These are phyloP conservation scores for Claviceps spartinae DNA, from an alignment of 2,329 filamentous ascomycete genomes.

Conservation along the genomic window DNA sequence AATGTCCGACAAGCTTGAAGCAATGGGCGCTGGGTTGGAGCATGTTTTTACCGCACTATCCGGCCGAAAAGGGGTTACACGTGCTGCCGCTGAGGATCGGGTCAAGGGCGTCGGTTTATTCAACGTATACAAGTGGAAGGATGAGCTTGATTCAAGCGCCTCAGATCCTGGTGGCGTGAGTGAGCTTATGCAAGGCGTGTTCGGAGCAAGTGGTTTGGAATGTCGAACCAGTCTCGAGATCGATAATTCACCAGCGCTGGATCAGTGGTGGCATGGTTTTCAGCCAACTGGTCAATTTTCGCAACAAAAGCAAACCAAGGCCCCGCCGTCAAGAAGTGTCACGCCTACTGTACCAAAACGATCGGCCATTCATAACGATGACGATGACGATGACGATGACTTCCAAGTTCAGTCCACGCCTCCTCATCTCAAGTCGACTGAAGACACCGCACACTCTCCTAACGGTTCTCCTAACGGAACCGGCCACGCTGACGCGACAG, in stretches of 20 bases:
- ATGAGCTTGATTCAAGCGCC: constrained; percentile 11
- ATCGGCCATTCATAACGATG: constrained; percentile 19
- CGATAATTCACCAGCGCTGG: constrained; percentile 21
- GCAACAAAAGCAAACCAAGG: constrained; percentile 8
- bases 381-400: constrained; percentile 30
- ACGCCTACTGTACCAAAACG: constrained; percentile 1
- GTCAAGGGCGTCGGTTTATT: constrained; percentile 41
- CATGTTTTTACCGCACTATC: constrained; percentile 38
- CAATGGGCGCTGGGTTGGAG: constrained; percentile 36
- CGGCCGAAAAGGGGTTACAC: constrained; percentile 31
- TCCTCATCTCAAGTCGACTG: constrained; percentile 19
- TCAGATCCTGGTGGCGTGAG: constrained; percentile 18
- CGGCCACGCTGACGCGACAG: constrained; percentile 17
- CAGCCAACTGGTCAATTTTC: constrained; percentile 15
- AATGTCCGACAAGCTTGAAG: constrained; percentile 40
- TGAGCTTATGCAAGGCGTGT: constrained; percentile 28
- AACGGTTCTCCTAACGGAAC: constrained; percentile 4
- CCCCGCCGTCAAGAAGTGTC: background rate
- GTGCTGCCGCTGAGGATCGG: constrained; percentile 30
- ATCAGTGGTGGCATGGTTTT: constrained; percentile 38
- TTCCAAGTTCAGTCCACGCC: constrained; percentile 39
- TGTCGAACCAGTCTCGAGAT: constrained; percentile 17
- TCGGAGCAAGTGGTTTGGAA: constrained; percentile 22
- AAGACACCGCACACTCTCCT: constrained; percentile 10
- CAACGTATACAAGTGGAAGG: constrained; percentile 25